These are phyloP conservation scores for Xylariaceae sp. DNA, from an alignment of 2,329 filamentous ascomycete species.

Conservation along the genomic window DNA sequence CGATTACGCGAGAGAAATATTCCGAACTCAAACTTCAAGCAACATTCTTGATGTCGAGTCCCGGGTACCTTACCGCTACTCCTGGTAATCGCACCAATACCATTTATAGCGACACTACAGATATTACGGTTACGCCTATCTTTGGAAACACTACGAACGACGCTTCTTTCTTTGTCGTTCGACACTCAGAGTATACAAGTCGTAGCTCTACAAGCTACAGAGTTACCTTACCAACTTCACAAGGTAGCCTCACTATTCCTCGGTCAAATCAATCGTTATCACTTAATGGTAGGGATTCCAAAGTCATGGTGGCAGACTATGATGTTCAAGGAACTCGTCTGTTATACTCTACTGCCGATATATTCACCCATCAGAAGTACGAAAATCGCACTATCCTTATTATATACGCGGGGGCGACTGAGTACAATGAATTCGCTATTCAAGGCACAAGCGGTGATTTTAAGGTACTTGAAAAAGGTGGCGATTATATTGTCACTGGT, in stretches of 20 bases:
- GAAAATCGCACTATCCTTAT: slow-evolving; percentile 53
- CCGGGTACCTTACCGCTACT: slow-evolving; percentile 68
- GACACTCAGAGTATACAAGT: slow-evolving; percentile 70
- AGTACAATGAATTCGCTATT: slow-evolving; percentile 68
- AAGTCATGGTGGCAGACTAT: slow-evolving; percentile 71
- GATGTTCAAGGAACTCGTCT: slow-evolving; percentile 61
- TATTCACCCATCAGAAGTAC: slow-evolving; percentile 67
- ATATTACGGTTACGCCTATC: slow-evolving; percentile 67
- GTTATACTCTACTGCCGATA: slow-evolving; percentile 72
- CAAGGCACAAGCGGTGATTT: slow-evolving; percentile 38
- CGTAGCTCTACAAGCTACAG: slow-evolving; percentile 64
- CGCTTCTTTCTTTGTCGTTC: slow-evolving; percentile 67
- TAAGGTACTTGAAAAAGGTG: slow-evolving; percentile 35
- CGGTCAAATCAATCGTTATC: slow-evolving; percentile 62
- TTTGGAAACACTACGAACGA: slow-evolving; percentile 54
- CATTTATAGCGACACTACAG: slow-evolving; percentile 56
- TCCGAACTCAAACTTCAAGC: slow-evolving; percentile 78
- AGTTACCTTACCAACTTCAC: slow-evolving; percentile 65
- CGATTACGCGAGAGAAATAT: slow-evolving; percentile 76
- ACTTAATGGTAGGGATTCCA: slow-evolving; percentile 70
- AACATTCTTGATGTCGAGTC: slow-evolving; percentile 75
- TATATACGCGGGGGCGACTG: slow-evolving; percentile 66
- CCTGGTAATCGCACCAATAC: slow-evolving; percentile 58
- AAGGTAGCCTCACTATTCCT: slow-evolving; percentile 62
- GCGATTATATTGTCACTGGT: slow-evolving; percentile 16